Percentiles rank a stretch among this genome's conserved stretches.
These are phyloP conservation scores for Diplodia intermedia DNA, from an alignment of 2,329 filamentous ascomycete species.

Conservation along the genomic window DNA sequence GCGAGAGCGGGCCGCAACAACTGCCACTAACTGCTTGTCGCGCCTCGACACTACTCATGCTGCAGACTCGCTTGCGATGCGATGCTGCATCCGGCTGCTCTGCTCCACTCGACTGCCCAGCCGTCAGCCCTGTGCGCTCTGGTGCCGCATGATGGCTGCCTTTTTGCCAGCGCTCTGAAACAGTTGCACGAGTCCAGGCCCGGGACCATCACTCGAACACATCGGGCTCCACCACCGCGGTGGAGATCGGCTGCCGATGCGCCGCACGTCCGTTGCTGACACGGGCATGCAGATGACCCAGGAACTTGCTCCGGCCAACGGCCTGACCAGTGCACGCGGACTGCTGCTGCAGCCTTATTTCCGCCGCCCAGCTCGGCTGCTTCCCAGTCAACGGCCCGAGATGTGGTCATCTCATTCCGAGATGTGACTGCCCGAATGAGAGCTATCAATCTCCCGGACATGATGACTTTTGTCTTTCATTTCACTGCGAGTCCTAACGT, in stretches of 20 bases:
- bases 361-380: neutral
- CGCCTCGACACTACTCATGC: constrained; percentile 7
- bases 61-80: constrained; percentile 12
- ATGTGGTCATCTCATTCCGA: neutral
- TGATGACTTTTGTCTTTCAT: neutral
- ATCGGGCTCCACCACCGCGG: no score
- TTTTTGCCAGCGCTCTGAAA: constrained; percentile 11
- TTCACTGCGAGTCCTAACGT: neutral
- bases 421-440: neutral
- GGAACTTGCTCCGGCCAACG: neutral
- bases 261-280: neutral
- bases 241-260: neutral
- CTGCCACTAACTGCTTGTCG: no score
- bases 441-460: constrained; percentile 3
- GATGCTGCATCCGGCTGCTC: neutral
- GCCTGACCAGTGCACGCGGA: neutral
- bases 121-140: neutral
- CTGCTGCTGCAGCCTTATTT: neutral
- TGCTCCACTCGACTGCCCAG: neutral
- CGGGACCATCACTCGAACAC: neutral
- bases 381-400: neutral
- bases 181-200: constrained; percentile 6
- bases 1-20: neutral
- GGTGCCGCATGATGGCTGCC: constrained; percentile 3
- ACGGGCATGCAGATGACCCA: neutral